phyloP scores from a whole-genome alignment of 164 flowering plant species.

The Protea cynaroides region DNA sequence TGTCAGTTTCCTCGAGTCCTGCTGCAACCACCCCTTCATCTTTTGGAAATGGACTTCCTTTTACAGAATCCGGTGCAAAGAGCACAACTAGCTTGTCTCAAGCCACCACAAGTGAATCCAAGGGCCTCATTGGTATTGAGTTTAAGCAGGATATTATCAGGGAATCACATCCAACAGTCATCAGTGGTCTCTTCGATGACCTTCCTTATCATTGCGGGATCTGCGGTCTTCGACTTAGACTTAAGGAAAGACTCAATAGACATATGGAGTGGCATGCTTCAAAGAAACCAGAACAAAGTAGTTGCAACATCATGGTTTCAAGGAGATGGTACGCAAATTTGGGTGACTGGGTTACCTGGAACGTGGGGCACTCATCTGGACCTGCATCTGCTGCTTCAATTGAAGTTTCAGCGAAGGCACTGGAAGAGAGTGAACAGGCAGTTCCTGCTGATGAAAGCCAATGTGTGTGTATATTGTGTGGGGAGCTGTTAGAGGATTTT shows the following conservation, averaged over 20 bases:
- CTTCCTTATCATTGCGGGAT: constrained; percentile 52
- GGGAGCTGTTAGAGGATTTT: constrained; percentile 83
- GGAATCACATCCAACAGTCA: constrained; percentile 53
- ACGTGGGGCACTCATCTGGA: constrained; percentile 13
- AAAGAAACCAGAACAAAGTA: constrained; percentile 21
- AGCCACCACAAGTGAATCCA: constrained; percentile 21
- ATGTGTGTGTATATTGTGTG: constrained; percentile 72
- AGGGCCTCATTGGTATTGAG: constrained; percentile 60
- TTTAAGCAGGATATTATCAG: constrained; percentile 71
- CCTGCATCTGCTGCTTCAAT: constrained; percentile 1
- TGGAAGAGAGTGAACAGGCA: constrained; percentile 35
- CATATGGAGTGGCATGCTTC: constrained; percentile 82
- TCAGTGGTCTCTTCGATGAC: constrained; percentile 50
- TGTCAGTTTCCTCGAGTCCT: constrained; percentile 28
- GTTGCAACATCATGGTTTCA: constrained; percentile 18
- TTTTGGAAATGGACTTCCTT: constrained; percentile 19
- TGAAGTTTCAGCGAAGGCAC: constrained; percentile 15
- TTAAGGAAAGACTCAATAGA: constrained; percentile 46
- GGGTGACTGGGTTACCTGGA: constrained; percentile 51
- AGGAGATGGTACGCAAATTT: constrained; percentile 61
- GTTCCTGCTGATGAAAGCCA: constrained; percentile 90
- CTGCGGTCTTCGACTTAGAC: constrained; percentile 71
- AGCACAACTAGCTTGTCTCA: constrained; percentile 15
- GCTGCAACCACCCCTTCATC: constrained; percentile 21
- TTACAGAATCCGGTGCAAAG: constrained; percentile 22